Percentiles rank a stretch among this genome's conserved stretches.
Evolutionary conservation across 352 stramenopile genomes (phyloP).

Genomic region (Phytophthora citricola): DNA sequence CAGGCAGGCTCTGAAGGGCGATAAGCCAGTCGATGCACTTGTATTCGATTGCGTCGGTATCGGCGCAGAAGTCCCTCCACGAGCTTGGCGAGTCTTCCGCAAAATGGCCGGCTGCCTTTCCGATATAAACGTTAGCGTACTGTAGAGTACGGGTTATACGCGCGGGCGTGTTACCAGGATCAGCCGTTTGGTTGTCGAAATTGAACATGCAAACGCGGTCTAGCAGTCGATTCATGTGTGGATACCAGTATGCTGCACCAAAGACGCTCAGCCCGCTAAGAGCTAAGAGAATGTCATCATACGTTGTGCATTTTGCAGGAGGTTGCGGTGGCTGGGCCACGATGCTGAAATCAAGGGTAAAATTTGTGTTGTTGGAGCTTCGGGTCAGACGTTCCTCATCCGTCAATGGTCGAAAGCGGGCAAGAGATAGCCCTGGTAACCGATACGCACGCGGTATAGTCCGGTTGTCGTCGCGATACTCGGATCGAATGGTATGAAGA

Average conservation of each 20-base stretch:
- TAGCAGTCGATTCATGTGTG: too few species aligned
- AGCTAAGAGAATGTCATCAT: conserved; percentile 3
- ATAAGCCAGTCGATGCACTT: too few species aligned
- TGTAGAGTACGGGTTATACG: conserved; percentile 2
- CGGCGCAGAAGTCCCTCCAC: conserved; percentile 4
- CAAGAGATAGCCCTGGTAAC: neutral
- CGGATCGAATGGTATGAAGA: too few species aligned
- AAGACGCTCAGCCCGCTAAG: neutral
- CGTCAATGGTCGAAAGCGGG: neutral
- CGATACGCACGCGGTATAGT: neutral
- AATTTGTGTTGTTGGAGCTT: neutral
- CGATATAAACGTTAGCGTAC: conserved; percentile 11
- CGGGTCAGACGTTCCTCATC: neutral
- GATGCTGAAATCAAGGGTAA: neutral
- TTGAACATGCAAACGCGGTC: conserved; percentile 2
- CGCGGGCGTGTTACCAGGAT: neutral
- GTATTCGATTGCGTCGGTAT: neutral
- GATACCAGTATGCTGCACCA: neutral
- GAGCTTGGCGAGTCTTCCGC: neutral
- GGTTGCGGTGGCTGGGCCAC: neutral
- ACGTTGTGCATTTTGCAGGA: neutral
- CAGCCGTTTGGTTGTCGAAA: conserved; percentile 9
- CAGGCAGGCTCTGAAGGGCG: too few species aligned
- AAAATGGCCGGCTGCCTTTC: conserved; percentile 2
- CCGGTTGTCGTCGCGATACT: neutral